These are phyloP conservation scores for Didymellaceae sp. DNA, from an alignment of 2,329 filamentous ascomycete species.

Conservation along the genomic window DNA sequence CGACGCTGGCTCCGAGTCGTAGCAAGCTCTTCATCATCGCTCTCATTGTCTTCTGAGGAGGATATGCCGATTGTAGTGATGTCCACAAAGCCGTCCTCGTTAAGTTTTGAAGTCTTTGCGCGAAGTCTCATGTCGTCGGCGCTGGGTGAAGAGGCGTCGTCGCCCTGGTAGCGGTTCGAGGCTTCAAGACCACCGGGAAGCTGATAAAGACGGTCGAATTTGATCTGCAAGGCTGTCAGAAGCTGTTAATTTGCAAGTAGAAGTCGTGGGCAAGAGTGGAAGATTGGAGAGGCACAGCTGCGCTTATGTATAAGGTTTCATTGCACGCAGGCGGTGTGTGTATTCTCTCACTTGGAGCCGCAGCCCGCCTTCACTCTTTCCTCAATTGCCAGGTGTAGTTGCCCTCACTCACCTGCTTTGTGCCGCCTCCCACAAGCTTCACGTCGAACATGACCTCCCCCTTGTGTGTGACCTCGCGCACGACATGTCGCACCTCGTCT, in stretches of 20 bases:
- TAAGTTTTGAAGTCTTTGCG: slow-evolving; percentile 19
- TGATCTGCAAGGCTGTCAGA: slow-evolving; percentile 47
- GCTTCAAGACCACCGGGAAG: slow-evolving; percentile 57
- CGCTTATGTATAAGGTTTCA: not conserved
- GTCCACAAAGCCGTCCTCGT: slow-evolving; percentile 35
- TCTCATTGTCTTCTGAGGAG: slow-evolving; percentile 30
- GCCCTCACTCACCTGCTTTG: slow-evolving; percentile 50
- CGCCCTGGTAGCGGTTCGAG: slow-evolving; percentile 50
- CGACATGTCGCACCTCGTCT: slow-evolving; percentile 48
- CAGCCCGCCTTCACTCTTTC: slow-evolving; percentile 6
- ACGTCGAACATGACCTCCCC: slow-evolving; percentile 52
- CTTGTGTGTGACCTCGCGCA: slow-evolving; percentile 45
- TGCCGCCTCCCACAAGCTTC: slow-evolving; percentile 49
- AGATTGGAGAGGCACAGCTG: not conserved
- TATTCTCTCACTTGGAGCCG: slow-evolving; percentile 1
- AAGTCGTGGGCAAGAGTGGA: not conserved
- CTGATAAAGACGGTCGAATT: slow-evolving; percentile 53
- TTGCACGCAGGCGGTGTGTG: no score
- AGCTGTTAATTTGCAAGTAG: no score
- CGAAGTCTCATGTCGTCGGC: slow-evolving; percentile 37
- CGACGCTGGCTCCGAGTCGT: slow-evolving; percentile 23
- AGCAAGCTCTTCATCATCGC: slow-evolving; percentile 36
- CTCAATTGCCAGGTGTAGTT: not conserved
- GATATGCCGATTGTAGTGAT: slow-evolving; percentile 38
- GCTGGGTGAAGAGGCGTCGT: slow-evolving; percentile 25